A percentile compares a stretch with the other conserved stretches of the same genome.
phyloP scores from a whole-genome alignment of 805 yeast genomes.

The Yamadazyma philogaea region DNA sequence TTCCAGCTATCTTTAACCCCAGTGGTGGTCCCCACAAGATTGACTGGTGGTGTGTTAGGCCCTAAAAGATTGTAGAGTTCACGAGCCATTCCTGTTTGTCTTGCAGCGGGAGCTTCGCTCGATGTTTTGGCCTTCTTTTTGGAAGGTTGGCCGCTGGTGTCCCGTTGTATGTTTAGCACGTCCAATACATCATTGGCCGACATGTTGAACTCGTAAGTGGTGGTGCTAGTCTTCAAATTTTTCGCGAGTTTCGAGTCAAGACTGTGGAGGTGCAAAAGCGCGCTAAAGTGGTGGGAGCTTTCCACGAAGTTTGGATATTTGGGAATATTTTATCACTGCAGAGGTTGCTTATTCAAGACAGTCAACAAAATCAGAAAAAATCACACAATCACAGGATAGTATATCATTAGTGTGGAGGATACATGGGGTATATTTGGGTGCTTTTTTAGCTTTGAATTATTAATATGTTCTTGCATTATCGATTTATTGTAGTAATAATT shows the following conservation, averaged over 20 bases:
- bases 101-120: slow-evolving; percentile 17
- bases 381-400: no score
- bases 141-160: slow-evolving; percentile 36
- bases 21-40: slow-evolving; percentile 35
- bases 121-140: slow-evolving; percentile 39
- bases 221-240: background rate
- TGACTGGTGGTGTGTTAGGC: slow-evolving; percentile 84
- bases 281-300: no score
- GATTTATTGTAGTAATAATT: no score
- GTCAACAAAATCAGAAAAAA: no score
- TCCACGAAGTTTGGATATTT: no score
- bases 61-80: slow-evolving; percentile 88
- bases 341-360: no score
- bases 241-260: background rate
- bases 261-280: background rate
- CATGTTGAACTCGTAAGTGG: slow-evolving; percentile 14
- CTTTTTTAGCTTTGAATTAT: no score
- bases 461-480: no score
- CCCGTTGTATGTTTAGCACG: slow-evolving; percentile 65
- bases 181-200: slow-evolving; percentile 63
- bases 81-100: slow-evolving; percentile 74
- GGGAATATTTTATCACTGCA: no score
- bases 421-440: no score
- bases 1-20: slow-evolving; percentile 64
- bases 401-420: no score